Percentiles rank a stretch among this genome's conserved stretches.
phyloP scores from a whole-genome alignment of 352 stramenopile species.

The Thalassiosira livingstoniorum region DNA sequence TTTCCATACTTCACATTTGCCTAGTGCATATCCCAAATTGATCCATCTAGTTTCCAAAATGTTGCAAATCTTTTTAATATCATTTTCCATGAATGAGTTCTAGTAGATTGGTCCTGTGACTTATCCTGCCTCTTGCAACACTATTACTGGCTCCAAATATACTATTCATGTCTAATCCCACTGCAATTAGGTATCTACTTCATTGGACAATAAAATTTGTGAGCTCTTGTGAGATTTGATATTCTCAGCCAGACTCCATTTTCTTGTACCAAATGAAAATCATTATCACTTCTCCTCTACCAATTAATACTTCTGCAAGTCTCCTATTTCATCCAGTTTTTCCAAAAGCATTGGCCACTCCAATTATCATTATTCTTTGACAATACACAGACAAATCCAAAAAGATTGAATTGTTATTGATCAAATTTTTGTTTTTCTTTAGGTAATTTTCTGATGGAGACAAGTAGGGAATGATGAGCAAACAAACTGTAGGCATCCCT shows the following conservation, averaged over 20 bases:
- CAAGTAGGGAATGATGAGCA: neutral
- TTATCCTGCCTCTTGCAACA: neutral
- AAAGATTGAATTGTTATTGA: neutral
- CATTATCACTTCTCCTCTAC: neutral
- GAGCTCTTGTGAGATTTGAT: neutral
- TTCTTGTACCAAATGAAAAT: conserved; percentile 10
- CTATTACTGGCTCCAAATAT: conserved; percentile 11
- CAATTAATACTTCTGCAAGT: neutral
- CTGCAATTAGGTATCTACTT: conserved; percentile 1
- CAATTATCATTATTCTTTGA: conserved; percentile 4
- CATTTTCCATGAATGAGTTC: neutral
- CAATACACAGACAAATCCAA: neutral
- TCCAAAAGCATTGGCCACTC: neutral
- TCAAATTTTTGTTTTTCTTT: neutral
- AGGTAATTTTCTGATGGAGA: neutral
- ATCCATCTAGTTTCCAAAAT: neutral
- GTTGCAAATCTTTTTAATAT: neutral
- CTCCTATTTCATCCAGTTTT: neutral
- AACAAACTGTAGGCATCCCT: neutral
- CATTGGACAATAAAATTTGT: neutral
- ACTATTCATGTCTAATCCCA: conserved; percentile 10
- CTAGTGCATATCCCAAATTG: neutral
- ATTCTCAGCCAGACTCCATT: conserved; percentile 12
- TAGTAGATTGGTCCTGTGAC: too few species aligned
- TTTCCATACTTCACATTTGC: neutral